Evolutionary conservation across 257 asterid species (phyloP).

Genomic region (Forsythia viridissima): DNA sequence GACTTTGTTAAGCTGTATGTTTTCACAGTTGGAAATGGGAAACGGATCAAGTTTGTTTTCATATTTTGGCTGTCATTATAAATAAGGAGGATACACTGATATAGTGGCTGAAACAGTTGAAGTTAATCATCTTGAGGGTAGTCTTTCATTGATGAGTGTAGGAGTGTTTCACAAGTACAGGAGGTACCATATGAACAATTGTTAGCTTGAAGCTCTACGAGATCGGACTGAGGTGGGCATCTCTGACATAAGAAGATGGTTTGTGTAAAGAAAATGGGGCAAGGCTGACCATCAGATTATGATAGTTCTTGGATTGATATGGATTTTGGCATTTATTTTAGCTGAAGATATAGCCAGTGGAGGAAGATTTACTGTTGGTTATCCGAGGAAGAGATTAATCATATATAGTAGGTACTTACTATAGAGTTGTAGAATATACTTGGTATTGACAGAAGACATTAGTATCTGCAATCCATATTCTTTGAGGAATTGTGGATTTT

Average conservation of each 20-base stretch:
- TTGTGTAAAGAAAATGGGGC: not conserved
- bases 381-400: not conserved
- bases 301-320: not conserved
- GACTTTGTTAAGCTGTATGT: not conserved
- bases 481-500: not conserved
- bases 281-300: not conserved
- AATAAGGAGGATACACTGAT: not conserved
- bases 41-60: not conserved
- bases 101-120: not conserved
- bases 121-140: not conserved
- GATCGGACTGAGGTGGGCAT: not conserved
- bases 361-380: not conserved
- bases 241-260: not conserved
- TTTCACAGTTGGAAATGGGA: not conserved
- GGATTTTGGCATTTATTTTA: not conserved
- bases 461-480: not conserved
- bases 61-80: not conserved
- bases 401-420: not conserved
- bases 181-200: not conserved
- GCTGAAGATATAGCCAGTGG: not conserved
- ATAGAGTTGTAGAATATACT: not conserved
- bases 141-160: not conserved
- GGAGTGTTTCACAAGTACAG: not conserved
- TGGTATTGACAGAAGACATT: not conserved
- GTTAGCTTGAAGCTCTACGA: not conserved